Evolutionary conservation across 2,329 filamentous ascomycete species (phyloP).

Genomic region (Aspergillus oerlinghausenensis): DNA sequence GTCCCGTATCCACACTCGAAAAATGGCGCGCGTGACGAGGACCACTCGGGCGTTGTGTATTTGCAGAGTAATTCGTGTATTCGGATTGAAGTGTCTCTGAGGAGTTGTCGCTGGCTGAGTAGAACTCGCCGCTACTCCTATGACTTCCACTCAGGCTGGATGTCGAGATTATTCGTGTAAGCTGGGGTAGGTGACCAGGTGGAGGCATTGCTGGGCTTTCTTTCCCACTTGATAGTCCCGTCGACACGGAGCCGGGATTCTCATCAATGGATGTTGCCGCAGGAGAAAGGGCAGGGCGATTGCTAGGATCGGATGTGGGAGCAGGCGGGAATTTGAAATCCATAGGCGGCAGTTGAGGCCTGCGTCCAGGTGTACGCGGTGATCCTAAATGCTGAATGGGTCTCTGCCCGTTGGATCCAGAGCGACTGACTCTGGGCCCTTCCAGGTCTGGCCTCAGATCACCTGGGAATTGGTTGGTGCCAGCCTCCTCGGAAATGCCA

Average conservation of each 20-base stretch:
- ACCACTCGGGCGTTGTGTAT: slow-evolving; percentile 50
- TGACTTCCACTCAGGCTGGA: slow-evolving; percentile 74
- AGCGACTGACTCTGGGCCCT: slow-evolving; percentile 21
- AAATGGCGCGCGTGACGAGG: slow-evolving; percentile 39
- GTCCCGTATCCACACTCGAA: slow-evolving; percentile 37
- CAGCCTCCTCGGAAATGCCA: slow-evolving; percentile 31
- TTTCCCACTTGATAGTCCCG: slow-evolving; percentile 16
- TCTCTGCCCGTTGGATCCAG: slow-evolving; percentile 24
- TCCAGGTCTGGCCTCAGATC: slow-evolving; percentile 33
- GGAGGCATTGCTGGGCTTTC: slow-evolving; percentile 23
- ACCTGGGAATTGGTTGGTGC: slow-evolving; percentile 23
- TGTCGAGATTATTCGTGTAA: slow-evolving; percentile 68
- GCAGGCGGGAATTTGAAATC: slow-evolving; percentile 56
- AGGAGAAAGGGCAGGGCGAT: slow-evolving; percentile 25
- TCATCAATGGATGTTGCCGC: slow-evolving; percentile 26
- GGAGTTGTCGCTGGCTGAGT: slow-evolving; percentile 90
- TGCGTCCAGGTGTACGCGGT: slow-evolving; percentile 37
- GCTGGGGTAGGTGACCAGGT: slow-evolving; percentile 33
- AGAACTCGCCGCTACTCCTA: slow-evolving; percentile 90
- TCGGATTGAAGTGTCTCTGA: slow-evolving; percentile 90
- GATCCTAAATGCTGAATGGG: slow-evolving; percentile 34
- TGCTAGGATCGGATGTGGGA: slow-evolving; percentile 26
- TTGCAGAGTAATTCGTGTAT: slow-evolving; percentile 54
- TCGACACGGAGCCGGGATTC: slow-evolving; percentile 8
- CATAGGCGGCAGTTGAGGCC: slow-evolving; percentile 33